Percentiles rank a stretch among this genome's conserved stretches.
These are phyloP conservation scores for Aegilops tauschii DNA, from an alignment of 176 grass and related monocot genomes.

Conservation along the genomic window DNA sequence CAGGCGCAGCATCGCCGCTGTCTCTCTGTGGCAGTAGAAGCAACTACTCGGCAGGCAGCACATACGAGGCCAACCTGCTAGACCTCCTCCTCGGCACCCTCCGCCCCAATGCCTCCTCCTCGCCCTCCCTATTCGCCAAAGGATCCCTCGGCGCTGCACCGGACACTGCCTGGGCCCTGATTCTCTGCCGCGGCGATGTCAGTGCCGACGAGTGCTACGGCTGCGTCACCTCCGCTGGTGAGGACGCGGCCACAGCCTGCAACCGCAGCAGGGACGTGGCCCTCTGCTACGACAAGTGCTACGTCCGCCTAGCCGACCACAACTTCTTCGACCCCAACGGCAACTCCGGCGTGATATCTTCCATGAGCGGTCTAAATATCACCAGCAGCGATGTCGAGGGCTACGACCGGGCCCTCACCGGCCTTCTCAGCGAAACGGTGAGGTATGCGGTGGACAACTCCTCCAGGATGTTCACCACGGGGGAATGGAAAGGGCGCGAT, in stretches of 20 bases:
- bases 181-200: too few species aligned
- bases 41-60: too few species aligned
- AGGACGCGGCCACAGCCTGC: too few species aligned
- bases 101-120: background rate
- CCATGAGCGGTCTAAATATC: background rate
- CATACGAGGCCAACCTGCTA: too few species aligned
- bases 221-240: too few species aligned
- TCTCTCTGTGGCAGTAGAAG: background rate
- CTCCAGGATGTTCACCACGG: background rate
- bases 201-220: too few species aligned
- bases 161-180: too few species aligned
- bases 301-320: background rate
- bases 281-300: background rate
- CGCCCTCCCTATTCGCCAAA: background rate
- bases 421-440: conserved; percentile 2
- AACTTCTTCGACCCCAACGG: background rate
- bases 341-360: background rate
- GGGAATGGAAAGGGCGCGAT: background rate
- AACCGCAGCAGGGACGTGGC: too few species aligned
- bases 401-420: background rate
- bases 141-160: background rate
- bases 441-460: background rate
- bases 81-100: too few species aligned
- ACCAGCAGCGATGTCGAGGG: background rate
- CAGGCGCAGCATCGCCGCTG: background rate